Evolutionary conservation across 164 flowering plant genomes (phyloP), one percentile per base, ranked within the genome.

Genomic region (Chimonanthus praecox): DNA sequence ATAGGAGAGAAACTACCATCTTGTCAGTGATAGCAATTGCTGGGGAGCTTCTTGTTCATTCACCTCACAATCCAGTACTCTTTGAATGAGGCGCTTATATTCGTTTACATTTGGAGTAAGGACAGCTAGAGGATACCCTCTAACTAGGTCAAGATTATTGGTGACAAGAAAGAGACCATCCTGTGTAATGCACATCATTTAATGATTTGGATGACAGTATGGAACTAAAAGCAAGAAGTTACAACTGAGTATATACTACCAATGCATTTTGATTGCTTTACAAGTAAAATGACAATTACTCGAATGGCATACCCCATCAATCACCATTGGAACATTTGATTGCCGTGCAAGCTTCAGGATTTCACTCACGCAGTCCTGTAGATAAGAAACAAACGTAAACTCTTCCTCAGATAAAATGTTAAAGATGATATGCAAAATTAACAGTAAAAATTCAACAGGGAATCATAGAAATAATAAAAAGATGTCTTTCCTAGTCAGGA

Each of bases 91-190:
- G 75, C 97, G 97, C 85, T 89, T 94, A 77, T 92, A 96, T 79
- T 96, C 99, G 73, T 96, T 91, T 47, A 96, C 88, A 83, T 94
- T 96, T 65, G 99, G 99, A 58, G 99, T 94, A 61, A 96, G 88
- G 69, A 94, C 96, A 71, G 97, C 97, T 71, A 96, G 83, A 45
- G 84, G 87, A 83, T 93, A 91, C n/a, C 88, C 94, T 77, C 81
- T 82, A 58, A 96, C 88, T 76, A 96, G 85, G 68, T 92, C 93
- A 70, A 89, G 86, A 80, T 75, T 78, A 80, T 88, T 83, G 62
- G 99, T 94, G 58, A 96, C 92, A 77, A 94, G 97, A 87, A 89
- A 96, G n/a, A 96, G 94, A 46, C 98, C 99, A 84, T 96, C 99
- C 99, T 94, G 87, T 16, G 47, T 71, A 92, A 87, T 16, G 47